Percentiles rank a stretch among this genome's conserved stretches.
Conservation (phyloP, 495 filamentous ascomycete genomes). For the Rhypophila decipiens region DNA sequence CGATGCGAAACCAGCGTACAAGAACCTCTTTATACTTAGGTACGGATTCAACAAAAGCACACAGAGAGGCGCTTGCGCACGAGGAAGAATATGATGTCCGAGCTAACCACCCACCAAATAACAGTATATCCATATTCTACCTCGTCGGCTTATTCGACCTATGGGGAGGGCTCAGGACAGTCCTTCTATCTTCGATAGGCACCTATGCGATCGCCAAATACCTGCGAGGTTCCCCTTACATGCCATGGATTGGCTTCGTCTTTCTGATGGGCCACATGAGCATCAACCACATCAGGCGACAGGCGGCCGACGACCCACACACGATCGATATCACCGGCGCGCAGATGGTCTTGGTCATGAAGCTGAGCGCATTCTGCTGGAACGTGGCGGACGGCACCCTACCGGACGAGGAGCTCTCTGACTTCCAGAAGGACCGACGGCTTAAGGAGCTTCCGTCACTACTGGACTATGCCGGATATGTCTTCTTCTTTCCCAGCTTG, state of each 20-base stretch:
- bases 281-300: conserved; percentile 76
- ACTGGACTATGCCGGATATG: conserved; percentile 80
- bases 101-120: too few relatives aligned
- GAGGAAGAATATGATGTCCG: too few relatives aligned
- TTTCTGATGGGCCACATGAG: conserved; percentile 97
- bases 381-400: conserved; percentile 87
- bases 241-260: conserved; percentile 96
- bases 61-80: too few relatives aligned
- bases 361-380: conserved; percentile 96
- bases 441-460: conserved; percentile 64
- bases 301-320: conserved; percentile 56
- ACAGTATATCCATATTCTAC: conserved; percentile 69
- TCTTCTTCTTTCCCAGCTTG: conserved; percentile 89
- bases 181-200: conserved; percentile 70
- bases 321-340: conserved; percentile 86
- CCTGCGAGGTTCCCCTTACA: conserved; percentile 76
- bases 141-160: conserved; percentile 91
- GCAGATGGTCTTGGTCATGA: conserved; percentile 98
- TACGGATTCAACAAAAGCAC: conserved; percentile 25
- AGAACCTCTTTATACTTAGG: conserved; percentile 84
- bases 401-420: conserved; percentile 70
- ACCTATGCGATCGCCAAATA: conserved; percentile 80
- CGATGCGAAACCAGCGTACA: conserved; percentile 74
- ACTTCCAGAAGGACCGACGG: conserved; percentile 77
- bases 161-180: conserved; percentile 76